phyloP scores from a whole-genome alignment of 768 basidiomycete genomes.

The Kwoniella botswanensis region DNA sequence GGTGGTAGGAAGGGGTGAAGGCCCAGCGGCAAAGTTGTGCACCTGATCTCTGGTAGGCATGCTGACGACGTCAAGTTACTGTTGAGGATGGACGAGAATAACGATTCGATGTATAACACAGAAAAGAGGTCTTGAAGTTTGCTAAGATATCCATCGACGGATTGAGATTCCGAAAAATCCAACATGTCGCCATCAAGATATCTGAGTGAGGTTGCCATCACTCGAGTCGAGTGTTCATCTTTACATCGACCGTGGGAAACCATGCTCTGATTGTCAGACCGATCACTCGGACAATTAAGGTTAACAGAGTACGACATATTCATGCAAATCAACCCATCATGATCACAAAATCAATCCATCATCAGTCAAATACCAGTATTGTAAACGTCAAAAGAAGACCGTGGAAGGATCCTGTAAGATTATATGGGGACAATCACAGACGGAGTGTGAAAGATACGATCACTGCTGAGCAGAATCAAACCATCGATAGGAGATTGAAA shows the following conservation, averaged over 20 bases:
- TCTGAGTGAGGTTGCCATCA: not conserved
- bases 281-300: not conserved
- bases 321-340: not conserved
- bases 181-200: no score
- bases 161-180: not conserved
- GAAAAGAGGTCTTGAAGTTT: not conserved
- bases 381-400: no score
- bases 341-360: not conserved
- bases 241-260: not conserved
- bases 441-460: no score
- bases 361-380: not conserved
- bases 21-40: conserved; percentile 93
- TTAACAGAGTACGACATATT: not conserved
- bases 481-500: no score
- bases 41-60: conserved; percentile 61
- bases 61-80: not conserved
- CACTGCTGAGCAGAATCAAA: no score
- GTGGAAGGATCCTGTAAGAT: no score
- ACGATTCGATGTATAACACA: not conserved
- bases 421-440: no score
- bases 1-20: conserved; percentile 84
- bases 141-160: no score
- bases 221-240: not conserved
- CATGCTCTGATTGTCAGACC: not conserved
- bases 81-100: not conserved